These are phyloP conservation scores for Phellopilus nigrolimitatus DNA, from an alignment of 1,284 basidiomycete genomes.

Conservation along the genomic window DNA sequence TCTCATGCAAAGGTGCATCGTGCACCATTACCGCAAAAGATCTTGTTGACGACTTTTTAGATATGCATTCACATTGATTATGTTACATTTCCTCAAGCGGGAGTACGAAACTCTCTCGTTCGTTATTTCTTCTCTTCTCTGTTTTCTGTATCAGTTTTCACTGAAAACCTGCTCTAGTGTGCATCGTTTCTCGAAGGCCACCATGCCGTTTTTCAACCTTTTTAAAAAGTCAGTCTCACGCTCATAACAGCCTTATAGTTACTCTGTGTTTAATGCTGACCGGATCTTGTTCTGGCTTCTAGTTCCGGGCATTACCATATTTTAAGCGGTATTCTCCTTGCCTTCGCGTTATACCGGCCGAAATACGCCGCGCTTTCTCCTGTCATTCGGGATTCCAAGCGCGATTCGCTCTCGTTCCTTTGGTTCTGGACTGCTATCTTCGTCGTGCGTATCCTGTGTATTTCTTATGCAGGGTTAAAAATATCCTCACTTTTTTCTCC, in stretches of 20 bases:
- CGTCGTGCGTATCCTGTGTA: conserved; percentile 53
- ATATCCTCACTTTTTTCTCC: not conserved
- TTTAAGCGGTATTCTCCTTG: conserved; percentile 70
- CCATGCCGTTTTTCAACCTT: conserved; percentile 87
- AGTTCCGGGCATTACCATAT: conserved; percentile 90
- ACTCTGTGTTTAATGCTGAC: conserved; percentile 1
- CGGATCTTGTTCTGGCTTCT: conserved; percentile 12
- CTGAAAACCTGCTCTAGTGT: conserved; percentile 45
- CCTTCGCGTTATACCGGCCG: conserved; percentile 77
- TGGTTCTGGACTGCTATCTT: conserved; percentile 65
- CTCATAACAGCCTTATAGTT: too few relatives aligned
- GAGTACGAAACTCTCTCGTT: conserved; percentile 92
- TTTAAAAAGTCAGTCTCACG: conserved; percentile 76
- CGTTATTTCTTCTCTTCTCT: conserved; percentile 24
- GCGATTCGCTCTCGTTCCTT: conserved; percentile 67
- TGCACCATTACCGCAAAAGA: not conserved
- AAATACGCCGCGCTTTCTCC: conserved; percentile 56
- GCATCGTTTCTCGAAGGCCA: conserved; percentile 92
- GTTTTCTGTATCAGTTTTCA: conserved; percentile 12
- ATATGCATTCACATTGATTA: conserved; percentile 72
- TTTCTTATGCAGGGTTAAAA: too few relatives aligned
- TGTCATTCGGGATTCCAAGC: conserved; percentile 63
- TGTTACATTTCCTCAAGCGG: conserved; percentile 89
- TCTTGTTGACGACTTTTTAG: conserved; percentile 37
- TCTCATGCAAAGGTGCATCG: conserved; percentile 68